These are phyloP conservation scores for Polychytrium aggregatum DNA, from an alignment of 192 early-diverging fungal species.

Conservation along the genomic window DNA sequence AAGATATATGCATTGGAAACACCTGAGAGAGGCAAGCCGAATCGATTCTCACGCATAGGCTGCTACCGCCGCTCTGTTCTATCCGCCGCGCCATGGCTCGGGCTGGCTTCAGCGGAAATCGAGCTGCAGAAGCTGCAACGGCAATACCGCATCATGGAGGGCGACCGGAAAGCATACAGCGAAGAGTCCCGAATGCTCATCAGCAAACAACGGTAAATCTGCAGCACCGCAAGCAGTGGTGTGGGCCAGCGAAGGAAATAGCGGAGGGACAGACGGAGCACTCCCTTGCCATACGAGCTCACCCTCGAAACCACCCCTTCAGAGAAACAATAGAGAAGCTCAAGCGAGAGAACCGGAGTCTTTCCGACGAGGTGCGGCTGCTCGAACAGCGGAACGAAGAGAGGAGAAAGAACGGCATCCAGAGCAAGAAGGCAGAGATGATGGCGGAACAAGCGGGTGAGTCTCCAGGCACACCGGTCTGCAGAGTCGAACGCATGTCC, in stretches of 20 bases:
- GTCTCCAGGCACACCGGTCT: too few relatives aligned
- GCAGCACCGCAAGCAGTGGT: too few relatives aligned
- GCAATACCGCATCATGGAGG: constrained; percentile 49
- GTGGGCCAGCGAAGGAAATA: too few relatives aligned
- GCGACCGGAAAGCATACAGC: constrained; percentile 45
- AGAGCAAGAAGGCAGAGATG: constrained; percentile 34
- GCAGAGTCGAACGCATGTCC: too few relatives aligned
- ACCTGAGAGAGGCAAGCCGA: too few relatives aligned
- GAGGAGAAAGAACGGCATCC: constrained; percentile 23
- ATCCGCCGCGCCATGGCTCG: too few relatives aligned
- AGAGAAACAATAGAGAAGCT: constrained; percentile 41
- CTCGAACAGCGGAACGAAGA: constrained; percentile 38
- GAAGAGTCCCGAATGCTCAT: constrained; percentile 42
- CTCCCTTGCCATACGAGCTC: too few relatives aligned
- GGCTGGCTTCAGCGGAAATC: constrained; percentile 38
- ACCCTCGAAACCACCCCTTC: too few relatives aligned
- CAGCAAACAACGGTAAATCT: constrained; percentile 36
- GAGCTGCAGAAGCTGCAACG: constrained; percentile 42
- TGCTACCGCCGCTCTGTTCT: too few relatives aligned
- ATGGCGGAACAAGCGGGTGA: constrained; percentile 43
- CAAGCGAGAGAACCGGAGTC: constrained; percentile 33
- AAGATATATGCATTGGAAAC: too few relatives aligned
- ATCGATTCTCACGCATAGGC: too few relatives aligned
- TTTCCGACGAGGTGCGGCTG: constrained; percentile 35
- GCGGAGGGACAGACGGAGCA: too few relatives aligned